Base-by-base conservation (phyloP, 495 filamentous ascomycete species). In the Chaetomidium leptoderma region DNA sequence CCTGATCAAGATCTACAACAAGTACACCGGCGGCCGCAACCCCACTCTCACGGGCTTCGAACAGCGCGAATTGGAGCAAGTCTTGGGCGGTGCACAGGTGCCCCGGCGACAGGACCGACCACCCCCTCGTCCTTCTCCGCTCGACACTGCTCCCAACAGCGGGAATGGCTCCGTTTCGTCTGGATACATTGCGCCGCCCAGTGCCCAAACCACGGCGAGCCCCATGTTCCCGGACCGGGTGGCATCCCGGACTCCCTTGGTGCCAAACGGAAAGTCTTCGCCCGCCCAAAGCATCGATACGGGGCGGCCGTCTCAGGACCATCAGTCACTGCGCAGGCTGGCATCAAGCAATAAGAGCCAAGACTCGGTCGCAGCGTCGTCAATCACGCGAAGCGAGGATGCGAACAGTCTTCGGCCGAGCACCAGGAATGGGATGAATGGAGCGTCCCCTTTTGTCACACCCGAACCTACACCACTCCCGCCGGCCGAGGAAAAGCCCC, bases 1-100 rank as follows among this genome's bases (percentile, higher is more conserved):
- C 66, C 70, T 97, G 59, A 82, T 97, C 58, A 97, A 97, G 73
- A 96, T 98, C 36, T 98, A 87, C 69, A 86, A 82, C 57, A 97
- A 97, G 67, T 98, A 97, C 67, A 97, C 95, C 11, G 88, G 89
- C 26, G 93, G 95, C 10, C 88, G 83, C 57, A 72, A 86, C 23
- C 93, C 93, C 21, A 81, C 83, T 35, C 74, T 98, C 17, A 78
- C 83, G 43, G 92, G 92, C 8, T 97, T 97, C 69, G 87, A 88
- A 63, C 77, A 85, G 33, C 83, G 80, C 39, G 91, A 96, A 71
- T 79, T 84, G 29, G 90, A 92, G 57, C 74, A 82, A 39, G 78
- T 96, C 36, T 64, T 84, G 42, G 87, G 82, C 17, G 69, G 73
- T 11, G 74, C 68, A 9, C 63, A 69, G 42, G 64, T 61, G 9